A percentile compares a stretch with the other conserved stretches of the same genome.
Evolutionary conservation across 768 basidiomycete species (phyloP).

Genomic region (Boletus rubropictus): DNA sequence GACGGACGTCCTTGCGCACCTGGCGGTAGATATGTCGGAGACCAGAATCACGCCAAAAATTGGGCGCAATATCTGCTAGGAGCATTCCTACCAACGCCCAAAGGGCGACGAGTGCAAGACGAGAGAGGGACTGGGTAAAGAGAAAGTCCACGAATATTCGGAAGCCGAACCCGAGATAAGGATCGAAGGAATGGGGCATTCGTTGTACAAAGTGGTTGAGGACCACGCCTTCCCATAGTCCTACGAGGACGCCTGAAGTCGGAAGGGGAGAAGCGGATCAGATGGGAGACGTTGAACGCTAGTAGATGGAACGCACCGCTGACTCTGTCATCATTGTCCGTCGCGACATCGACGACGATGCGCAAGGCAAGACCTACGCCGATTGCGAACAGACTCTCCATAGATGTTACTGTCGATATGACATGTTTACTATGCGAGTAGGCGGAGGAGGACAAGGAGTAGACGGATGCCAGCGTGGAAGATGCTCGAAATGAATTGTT

Average conservation of each 20-base stretch:
- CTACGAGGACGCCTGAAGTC: slow-evolving; percentile 55
- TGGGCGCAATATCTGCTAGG: slow-evolving; percentile 46
- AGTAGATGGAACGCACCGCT: slow-evolving; percentile 21
- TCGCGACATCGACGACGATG: slow-evolving; percentile 50
- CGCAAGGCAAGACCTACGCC: slow-evolving; percentile 62
- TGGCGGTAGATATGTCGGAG: slow-evolving; percentile 33
- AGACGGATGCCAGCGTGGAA: slow-evolving; percentile 28
- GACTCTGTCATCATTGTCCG: slow-evolving; percentile 28
- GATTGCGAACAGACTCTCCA: slow-evolving; percentile 71
- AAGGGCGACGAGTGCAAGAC: slow-evolving; percentile 43
- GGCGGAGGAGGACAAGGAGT: slow-evolving; percentile 25
- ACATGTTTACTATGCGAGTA: slow-evolving; percentile 27
- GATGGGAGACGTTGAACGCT: not conserved
- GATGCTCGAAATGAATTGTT: slow-evolving; percentile 1
- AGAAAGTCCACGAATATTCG: slow-evolving; percentile 70
- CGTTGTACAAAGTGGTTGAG: slow-evolving; percentile 67
- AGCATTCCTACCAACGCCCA: slow-evolving; percentile 52
- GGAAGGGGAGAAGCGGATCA: slow-evolving; percentile 17
- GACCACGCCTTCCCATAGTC: slow-evolving; percentile 75
- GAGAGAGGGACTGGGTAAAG: slow-evolving; percentile 49
- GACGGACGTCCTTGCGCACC: slow-evolving; percentile 32
- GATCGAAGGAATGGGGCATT: slow-evolving; percentile 59
- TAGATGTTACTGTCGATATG: slow-evolving; percentile 32
- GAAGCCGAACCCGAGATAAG: slow-evolving; percentile 61
- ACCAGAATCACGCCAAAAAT: slow-evolving; percentile 41